Percentiles rank a stretch among this genome's conserved stretches.
Evolutionary conservation across 1,139 yeast genomes (phyloP).

Genomic region (Suhomyces taliae): DNA sequence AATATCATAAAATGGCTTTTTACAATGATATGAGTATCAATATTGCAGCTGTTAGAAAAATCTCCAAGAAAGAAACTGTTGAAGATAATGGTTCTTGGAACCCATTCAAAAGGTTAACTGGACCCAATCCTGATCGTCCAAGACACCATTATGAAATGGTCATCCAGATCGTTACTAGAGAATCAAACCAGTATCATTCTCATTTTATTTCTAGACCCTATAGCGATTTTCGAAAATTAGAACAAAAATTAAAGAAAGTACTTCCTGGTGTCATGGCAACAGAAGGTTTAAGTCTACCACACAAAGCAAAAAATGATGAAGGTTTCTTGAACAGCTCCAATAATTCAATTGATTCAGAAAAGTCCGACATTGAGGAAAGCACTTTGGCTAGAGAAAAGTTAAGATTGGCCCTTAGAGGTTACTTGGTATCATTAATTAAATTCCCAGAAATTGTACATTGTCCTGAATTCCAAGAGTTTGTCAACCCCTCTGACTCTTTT

Average conservation of each 20-base stretch:
- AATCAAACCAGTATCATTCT: slow-evolving; percentile 15
- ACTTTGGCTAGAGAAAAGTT: slow-evolving; percentile 57
- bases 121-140: slow-evolving; percentile 18
- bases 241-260: slow-evolving; percentile 47
- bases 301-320: slow-evolving; percentile 47
- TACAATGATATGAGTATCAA: slow-evolving; percentile 62
- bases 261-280: slow-evolving; percentile 77
- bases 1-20: slow-evolving; percentile 40
- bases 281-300: slow-evolving; percentile 51
- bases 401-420: slow-evolving; percentile 74
- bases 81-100: slow-evolving; percentile 23
- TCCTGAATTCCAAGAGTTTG: slow-evolving; percentile 51
- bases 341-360: slow-evolving; percentile 6
- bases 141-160: slow-evolving; percentile 46
- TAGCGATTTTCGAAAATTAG: slow-evolving; percentile 61
- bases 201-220: slow-evolving; percentile 63
- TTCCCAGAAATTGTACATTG: slow-evolving; percentile 59
- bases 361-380: slow-evolving; percentile 2
- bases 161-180: slow-evolving; percentile 33
- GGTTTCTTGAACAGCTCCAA: slow-evolving; percentile 16
- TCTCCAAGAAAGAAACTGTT: slow-evolving; percentile 7
- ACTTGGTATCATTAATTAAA: slow-evolving; percentile 52
- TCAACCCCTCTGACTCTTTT: slow-evolving; percentile 36
- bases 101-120: slow-evolving; percentile 18
- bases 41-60: slow-evolving; percentile 59